A percentile compares a stretch with the other conserved stretches of the same genome.
phyloP scores from a whole-genome alignment of 2,329 filamentous ascomycete species.

The Gremmenia infestans region DNA sequence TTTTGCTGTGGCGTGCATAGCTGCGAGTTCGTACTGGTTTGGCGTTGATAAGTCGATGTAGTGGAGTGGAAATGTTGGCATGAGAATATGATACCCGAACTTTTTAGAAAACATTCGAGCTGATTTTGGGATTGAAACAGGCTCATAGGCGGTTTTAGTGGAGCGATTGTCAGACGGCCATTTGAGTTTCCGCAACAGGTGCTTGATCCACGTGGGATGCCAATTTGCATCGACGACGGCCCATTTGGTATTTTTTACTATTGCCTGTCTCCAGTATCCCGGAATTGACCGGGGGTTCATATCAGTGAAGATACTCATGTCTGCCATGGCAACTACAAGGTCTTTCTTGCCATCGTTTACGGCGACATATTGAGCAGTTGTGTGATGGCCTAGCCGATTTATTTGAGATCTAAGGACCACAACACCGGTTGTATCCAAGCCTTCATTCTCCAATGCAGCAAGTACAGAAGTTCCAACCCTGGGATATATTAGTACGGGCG shows the following conservation, averaged over 20 bases:
- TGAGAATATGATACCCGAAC: not conserved
- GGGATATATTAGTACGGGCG: slow-evolving; percentile 1
- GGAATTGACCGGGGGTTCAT: slow-evolving; percentile 23
- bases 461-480: slow-evolving; percentile 71
- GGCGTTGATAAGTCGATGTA: slow-evolving; percentile 74
- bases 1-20: slow-evolving; percentile 71
- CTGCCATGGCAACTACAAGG: slow-evolving; percentile 88
- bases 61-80: slow-evolving; percentile 50
- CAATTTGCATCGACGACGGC: slow-evolving; percentile 87
- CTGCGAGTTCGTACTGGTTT: slow-evolving; percentile 73
- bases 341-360: slow-evolving; percentile 81
- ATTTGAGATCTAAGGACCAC: not conserved
- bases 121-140: slow-evolving; percentile 80
- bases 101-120: slow-evolving; percentile 51
- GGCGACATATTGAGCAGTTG: slow-evolving; percentile 86
- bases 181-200: slow-evolving; percentile 62
- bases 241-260: slow-evolving; percentile 47
- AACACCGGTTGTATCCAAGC: slow-evolving; percentile 61
- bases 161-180: slow-evolving; percentile 31
- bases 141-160: slow-evolving; percentile 73
- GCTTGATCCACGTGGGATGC: slow-evolving; percentile 58
- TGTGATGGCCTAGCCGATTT: slow-evolving; percentile 23
- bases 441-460: slow-evolving; percentile 56
- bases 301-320: slow-evolving; percentile 63
- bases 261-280: not conserved